Base-by-base conservation (phyloP, 441 rosid species). In the Erysimum pusillum region DNA sequence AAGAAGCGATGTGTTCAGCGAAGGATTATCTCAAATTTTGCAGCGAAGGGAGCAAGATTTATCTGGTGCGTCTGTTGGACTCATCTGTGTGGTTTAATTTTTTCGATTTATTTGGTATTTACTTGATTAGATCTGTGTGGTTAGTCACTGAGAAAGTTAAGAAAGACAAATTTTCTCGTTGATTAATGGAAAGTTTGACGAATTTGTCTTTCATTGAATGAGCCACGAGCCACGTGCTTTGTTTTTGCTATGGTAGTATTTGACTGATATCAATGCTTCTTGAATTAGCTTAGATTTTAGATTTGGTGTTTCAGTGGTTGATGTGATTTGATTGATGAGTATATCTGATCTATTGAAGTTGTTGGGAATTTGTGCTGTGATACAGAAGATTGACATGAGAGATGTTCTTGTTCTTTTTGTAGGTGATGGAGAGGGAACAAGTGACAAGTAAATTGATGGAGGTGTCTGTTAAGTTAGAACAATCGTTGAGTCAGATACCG, bases 371-470 rank as follows among this genome's bases (percentile, higher is more conserved):
- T 65, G 17, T 66, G 65, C 7, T 65, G 7, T 52, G 49, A 42
- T 74, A 39, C n/a, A 6, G 35, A 25, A 35, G 35, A 35, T 45
- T 76, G 79, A 64, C 64, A 10, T 4, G 44, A 62, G 71, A 22
- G 72, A 46, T 3, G 49, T 74, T 76, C 1, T 75, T 72, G 5
- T 76, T 70, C 7, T 79, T 57, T 52, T 82, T 76, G 69, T 85
- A 94, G 99, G 98, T 88, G 52, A 80, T 94, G 61, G 94, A 92
- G 84, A 92, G 90, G 85, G 97, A 88, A 57, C 85, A 87, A 63
- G 81, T 91, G 73, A 87, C 89, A 84, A 77, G 77, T 71, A 90
- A 83, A 71, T 89, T 87, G 75, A 79, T 84, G 73, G 94, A 87
- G 73, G 85, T 92, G 78, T 92, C 96, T 12, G 81, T 81, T 6